Conservation (phyloP, 139 green algal species). For the Auxenochlorella pyrenoidosa region DNA sequence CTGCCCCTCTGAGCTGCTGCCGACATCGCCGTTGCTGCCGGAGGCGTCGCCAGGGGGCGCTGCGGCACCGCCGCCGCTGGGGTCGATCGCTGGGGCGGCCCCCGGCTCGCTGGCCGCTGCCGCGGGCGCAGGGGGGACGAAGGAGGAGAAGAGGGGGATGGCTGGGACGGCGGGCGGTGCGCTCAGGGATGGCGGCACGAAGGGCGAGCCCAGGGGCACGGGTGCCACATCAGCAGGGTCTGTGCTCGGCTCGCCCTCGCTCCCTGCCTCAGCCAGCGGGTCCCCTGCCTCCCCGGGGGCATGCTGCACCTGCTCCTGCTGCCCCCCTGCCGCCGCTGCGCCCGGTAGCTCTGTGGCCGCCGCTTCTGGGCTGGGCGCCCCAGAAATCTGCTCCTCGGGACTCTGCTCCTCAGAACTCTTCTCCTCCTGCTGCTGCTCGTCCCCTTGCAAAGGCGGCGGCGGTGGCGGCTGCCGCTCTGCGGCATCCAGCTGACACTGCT, state of each 20-base stretch:
- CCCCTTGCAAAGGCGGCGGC: no score
- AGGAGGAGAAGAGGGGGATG: conserved; percentile 2
- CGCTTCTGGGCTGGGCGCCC: background rate
- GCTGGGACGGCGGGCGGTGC: background rate
- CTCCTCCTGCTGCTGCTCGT: background rate
- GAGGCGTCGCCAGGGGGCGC: background rate
- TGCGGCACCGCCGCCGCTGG: background rate
- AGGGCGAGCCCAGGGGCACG: background rate
- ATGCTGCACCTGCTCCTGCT: background rate
- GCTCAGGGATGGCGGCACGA: background rate
- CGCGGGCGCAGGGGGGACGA: background rate
- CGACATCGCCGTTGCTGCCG: background rate
- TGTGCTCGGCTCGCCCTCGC: no score
- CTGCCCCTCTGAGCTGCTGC: background rate
- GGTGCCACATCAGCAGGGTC: background rate
- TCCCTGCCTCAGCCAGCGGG: background rate
- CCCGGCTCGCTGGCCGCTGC: background rate
- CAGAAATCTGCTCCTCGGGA: background rate
- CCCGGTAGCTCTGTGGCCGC: background rate
- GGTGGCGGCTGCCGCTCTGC: background rate
- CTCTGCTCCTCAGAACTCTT: background rate
- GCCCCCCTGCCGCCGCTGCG: background rate
- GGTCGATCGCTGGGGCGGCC: background rate
- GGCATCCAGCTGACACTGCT: background rate
- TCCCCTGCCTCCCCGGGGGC: background rate